phyloP scores from a whole-genome alignment of 2,329 filamentous ascomycete species.

The Xylariomycetidae sp. region DNA sequence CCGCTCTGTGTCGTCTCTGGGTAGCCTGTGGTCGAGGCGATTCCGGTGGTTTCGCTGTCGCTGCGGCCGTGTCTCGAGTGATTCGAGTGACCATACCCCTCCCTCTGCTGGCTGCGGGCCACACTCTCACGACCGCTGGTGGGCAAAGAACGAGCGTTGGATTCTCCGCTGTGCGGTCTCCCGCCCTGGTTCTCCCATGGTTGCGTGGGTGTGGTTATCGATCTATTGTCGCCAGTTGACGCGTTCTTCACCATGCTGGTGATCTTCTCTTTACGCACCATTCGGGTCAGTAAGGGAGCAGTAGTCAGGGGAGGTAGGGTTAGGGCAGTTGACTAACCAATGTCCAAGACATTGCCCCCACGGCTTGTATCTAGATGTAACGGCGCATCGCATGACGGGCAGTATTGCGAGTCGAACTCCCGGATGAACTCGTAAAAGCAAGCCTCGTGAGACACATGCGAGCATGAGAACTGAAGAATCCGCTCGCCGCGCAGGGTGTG shows the following conservation, averaged over 20 bases:
- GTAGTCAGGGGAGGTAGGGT: not conserved
- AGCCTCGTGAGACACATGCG: conserved; percentile 95
- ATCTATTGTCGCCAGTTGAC: conserved; percentile 59
- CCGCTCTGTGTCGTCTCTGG: conserved; percentile 67
- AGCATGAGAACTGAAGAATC: conserved; percentile 90
- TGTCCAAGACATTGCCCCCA: conserved; percentile 85
- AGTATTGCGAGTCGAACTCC: conserved; percentile 89
- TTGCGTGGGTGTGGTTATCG: conserved; percentile 45
- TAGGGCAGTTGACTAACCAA: conserved; percentile 51
- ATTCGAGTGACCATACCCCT: conserved; percentile 36
- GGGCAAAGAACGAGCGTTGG: conserved; percentile 19
- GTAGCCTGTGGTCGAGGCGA: conserved; percentile 73
- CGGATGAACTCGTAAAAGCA: conserved; percentile 99
- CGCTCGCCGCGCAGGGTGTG: conserved; percentile 91
- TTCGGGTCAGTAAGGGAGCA: conserved; percentile 11
- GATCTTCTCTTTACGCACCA: conserved; percentile 68
- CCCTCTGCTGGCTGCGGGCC: conserved; percentile 33
- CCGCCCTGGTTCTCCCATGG: conserved; percentile 61
- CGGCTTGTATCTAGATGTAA: conserved; percentile 87
- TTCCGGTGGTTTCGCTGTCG: conserved; percentile 71
- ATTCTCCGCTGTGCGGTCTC: conserved; percentile 46
- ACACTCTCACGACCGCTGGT: conserved; percentile 25
- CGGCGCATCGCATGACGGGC: conserved; percentile 87
- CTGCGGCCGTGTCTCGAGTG: conserved; percentile 64
- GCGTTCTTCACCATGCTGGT: conserved; percentile 86